Evolutionary conservation across 352 stramenopile species (phyloP), one percentile per base, ranked within the genome.

Genomic region (Aphanomyces astaci): DNA sequence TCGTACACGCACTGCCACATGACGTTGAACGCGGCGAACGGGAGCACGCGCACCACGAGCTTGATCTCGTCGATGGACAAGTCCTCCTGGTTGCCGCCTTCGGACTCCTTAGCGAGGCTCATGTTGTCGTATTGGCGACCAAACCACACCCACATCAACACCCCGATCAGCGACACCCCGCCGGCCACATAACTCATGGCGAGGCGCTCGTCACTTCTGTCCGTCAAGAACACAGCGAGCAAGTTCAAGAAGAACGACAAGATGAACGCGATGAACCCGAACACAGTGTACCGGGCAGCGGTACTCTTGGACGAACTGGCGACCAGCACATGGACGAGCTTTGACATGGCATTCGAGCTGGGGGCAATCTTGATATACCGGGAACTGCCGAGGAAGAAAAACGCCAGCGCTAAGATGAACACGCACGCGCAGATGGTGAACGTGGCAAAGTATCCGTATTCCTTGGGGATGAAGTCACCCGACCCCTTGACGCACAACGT

Each of bases 401-500:
- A 70, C 22, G 70, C 19, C 25, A 79, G 67, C n/a, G 79, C 77
- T 33, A 82, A 24, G 10, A 75, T 39, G 65, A 89, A 72, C 25
- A 84, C 73, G 11, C 69, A 54, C 1, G 79, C 70, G 22, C 74
- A 82, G 36, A 89, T 83, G 17, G 86, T 19, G 66, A 80, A 95
- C 2, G 84, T 86, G 22, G 83, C 78, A 46, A 91, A 90, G 75
- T 92, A 95, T 27, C 83, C 82, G 70, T 88, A 92, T 48, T 88
- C 72, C 30, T 77, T 73, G 19, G 77, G 75, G 30, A 92, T 92
- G 5, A 79, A 55, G 7, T 43, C 36, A 13, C 75, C 77, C 19
- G 81, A 78, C 17, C 85, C 84, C 63, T 95, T 80, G 52, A 93
- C 82, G 31, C 76, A 89, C 22, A 96, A 71, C 28, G 79, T 84